Conservation (phyloP, 768 basidiomycete genomes). For the Hysterangium stoloniferum region DNA sequence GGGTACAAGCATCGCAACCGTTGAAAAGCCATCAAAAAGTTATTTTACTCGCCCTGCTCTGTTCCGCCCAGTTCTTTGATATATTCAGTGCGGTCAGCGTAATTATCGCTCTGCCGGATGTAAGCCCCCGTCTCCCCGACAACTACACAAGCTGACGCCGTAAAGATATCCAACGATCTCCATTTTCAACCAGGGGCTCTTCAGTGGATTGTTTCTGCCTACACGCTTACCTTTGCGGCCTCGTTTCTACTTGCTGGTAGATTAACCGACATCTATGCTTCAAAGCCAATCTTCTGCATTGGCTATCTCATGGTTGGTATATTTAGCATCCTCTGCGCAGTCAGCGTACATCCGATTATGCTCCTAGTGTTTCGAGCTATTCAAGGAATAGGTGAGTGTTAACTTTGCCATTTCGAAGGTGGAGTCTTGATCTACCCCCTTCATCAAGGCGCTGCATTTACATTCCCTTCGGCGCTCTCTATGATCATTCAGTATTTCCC, state of each 20-base stretch:
- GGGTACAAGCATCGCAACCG: too few relatives aligned
- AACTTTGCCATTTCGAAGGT: background rate
- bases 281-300: conserved; percentile 24
- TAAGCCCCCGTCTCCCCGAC: background rate
- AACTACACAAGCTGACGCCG: too few relatives aligned
- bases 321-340: conserved; percentile 25
- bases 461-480: conserved; percentile 42
- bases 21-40: conserved; percentile 17
- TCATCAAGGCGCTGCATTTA: conserved; percentile 43
- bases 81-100: conserved; percentile 25
- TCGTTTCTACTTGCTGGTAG: conserved; percentile 31
- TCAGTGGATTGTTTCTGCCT: conserved; percentile 36
- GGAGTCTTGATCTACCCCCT: conserved; percentile 3
- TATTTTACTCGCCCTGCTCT: conserved; percentile 30
- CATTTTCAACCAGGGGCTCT: conserved; percentile 7
- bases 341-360: conserved; percentile 24
- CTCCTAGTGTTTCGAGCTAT: conserved; percentile 27
- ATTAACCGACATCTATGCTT: conserved; percentile 31
- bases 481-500: conserved; percentile 46
- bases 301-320: conserved; percentile 22
- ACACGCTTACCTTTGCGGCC: conserved; percentile 35
- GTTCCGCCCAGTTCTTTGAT: conserved; percentile 37
- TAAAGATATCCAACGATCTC: conserved; percentile 5
- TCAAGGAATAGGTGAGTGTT: conserved; percentile 20
- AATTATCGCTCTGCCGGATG: conserved; percentile 10